These are phyloP conservation scores for Fomitopsis betulina DNA, from an alignment of 1,284 basidiomycete species.

Conservation along the genomic window DNA sequence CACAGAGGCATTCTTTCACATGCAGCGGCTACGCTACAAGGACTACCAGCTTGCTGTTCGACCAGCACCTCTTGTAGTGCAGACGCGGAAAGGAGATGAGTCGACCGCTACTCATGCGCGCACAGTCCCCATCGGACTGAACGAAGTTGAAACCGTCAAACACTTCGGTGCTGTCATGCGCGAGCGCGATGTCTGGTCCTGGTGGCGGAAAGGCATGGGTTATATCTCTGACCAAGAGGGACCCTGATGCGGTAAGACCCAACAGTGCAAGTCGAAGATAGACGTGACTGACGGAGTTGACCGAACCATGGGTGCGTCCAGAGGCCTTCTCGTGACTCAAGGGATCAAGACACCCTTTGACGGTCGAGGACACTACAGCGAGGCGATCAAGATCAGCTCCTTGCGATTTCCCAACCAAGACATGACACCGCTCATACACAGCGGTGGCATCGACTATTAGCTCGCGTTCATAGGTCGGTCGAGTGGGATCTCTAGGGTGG, in stretches of 20 bases:
- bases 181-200: neutral
- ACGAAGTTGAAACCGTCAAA: neutral
- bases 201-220: neutral
- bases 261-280: too few relatives aligned
- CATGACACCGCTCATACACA: neutral
- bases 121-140: neutral
- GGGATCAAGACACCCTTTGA: too few relatives aligned
- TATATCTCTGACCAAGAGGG: neutral
- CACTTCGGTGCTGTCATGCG: neutral
- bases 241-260: neutral
- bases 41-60: neutral
- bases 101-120: neutral
- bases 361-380: too few relatives aligned
- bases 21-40: neutral
- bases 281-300: too few relatives aligned
- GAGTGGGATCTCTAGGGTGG: neutral
- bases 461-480: neutral
- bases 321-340: too few relatives aligned
- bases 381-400: neutral
- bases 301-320: too few relatives aligned
- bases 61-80: neutral
- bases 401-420: neutral
- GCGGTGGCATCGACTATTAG: neutral
- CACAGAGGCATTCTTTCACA: neutral
- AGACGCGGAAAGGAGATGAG: neutral